These are phyloP conservation scores for Spergularia marina DNA, from an alignment of 148 eudicot species.

Conservation along the genomic window DNA sequence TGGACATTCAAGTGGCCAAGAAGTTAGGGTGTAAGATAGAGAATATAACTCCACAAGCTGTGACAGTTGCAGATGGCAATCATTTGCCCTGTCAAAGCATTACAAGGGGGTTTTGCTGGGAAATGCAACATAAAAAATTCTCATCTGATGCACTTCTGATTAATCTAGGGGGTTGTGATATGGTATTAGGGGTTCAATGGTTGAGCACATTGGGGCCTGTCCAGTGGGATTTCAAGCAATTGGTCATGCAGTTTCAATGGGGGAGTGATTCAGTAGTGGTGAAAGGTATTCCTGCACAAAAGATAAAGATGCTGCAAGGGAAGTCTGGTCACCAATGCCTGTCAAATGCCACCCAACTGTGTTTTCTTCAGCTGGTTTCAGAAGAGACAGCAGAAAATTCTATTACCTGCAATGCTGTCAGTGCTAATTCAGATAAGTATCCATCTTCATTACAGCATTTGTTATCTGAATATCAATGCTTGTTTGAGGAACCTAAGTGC, in stretches of 20 bases:
- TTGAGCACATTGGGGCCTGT: not conserved
- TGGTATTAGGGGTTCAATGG: conserved; percentile 2
- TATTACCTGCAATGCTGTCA: too few species aligned
- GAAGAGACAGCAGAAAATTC: too few species aligned
- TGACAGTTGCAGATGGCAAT: not conserved
- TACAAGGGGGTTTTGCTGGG: not conserved
- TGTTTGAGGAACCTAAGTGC: too few species aligned
- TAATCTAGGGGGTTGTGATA: not conserved
- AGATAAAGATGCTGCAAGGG: too few species aligned
- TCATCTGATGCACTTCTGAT: not conserved
- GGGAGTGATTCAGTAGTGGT: too few species aligned
- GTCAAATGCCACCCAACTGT: too few species aligned
- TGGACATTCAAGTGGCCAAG: not conserved
- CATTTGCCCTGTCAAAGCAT: not conserved
- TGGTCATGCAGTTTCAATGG: not conserved
- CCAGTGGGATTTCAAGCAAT: not conserved
- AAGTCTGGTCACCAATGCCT: too few species aligned
- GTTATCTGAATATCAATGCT: too few species aligned
- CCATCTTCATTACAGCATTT: too few species aligned
- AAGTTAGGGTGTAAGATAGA: not conserved
- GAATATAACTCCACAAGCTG: not conserved
- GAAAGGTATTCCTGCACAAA: too few species aligned
- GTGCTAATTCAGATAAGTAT: too few species aligned
- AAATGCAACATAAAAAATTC: not conserved
- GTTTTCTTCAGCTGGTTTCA: too few species aligned